Evolutionary conservation across 192 early-diverging fungal species (phyloP).

Genomic region (Cladochytrium replicatum): DNA sequence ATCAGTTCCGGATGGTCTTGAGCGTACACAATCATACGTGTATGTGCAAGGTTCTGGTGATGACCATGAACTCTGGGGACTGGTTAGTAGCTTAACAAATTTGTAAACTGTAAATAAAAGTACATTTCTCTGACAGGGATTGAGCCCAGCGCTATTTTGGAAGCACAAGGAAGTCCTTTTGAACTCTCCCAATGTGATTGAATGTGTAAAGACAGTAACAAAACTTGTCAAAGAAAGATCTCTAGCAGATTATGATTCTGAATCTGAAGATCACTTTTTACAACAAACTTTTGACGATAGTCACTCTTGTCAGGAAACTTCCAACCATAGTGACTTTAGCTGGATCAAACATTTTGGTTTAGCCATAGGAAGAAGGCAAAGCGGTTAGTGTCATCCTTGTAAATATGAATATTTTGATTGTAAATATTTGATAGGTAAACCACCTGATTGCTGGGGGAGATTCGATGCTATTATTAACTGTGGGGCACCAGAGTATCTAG

Average conservation of each 20-base stretch:
- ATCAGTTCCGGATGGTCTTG: slow-evolving; percentile 35
- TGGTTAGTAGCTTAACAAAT: slow-evolving; percentile 17
- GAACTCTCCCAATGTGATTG: too few relatives aligned
- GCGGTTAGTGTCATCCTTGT: too few relatives aligned
- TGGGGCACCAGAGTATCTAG: slow-evolving; percentile 42
- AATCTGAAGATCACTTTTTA: too few relatives aligned
- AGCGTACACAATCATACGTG: slow-evolving; percentile 38
- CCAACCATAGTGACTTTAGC: too few relatives aligned
- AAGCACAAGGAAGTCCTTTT: slow-evolving; percentile 16
- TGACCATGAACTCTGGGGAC: slow-evolving; percentile 79
- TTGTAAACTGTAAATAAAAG: not conserved
- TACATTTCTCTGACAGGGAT: slow-evolving; percentile 33
- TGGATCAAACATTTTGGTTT: slow-evolving; percentile 53
- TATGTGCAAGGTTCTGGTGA: slow-evolving; percentile 89
- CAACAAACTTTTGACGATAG: too few relatives aligned
- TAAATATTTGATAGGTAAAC: too few relatives aligned
- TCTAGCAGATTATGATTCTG: too few relatives aligned
- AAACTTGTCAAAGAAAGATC: too few relatives aligned
- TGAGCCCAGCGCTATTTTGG: slow-evolving; percentile 63
- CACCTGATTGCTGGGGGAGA: slow-evolving; percentile 46
- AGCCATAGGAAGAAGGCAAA: slow-evolving; percentile 59
- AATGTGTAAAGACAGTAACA: too few relatives aligned
- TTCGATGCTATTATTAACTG: slow-evolving; percentile 83
- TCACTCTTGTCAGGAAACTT: too few relatives aligned
- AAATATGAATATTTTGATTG: too few relatives aligned